Conservation (phyloP, 31 red algal species). For the Endocladia muricata region DNA sequence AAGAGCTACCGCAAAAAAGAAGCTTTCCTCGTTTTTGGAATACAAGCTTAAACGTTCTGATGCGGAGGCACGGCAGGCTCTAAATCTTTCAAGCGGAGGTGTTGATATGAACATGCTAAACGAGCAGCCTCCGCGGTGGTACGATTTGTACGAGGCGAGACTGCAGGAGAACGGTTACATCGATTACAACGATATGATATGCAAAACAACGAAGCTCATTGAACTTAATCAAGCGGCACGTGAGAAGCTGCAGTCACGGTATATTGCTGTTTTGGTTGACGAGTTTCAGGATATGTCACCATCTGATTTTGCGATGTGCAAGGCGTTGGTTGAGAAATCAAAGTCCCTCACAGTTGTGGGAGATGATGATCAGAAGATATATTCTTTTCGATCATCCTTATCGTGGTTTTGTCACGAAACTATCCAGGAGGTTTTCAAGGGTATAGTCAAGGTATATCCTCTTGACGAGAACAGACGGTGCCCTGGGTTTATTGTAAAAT, state of each 20-base stretch:
- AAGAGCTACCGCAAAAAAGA: not conserved
- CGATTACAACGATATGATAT: conserved; percentile 30
- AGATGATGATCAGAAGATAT: conserved; percentile 44
- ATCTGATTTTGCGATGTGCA: conserved; percentile 21
- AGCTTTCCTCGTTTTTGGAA: not conserved
- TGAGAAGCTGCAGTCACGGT: not conserved
- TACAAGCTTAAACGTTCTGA: not conserved
- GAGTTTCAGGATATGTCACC: conserved; percentile 47
- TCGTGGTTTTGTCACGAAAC: conserved; percentile 38
- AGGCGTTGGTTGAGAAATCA: conserved; percentile 1
- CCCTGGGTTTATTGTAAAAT: conserved; percentile 13
- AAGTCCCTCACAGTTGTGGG: conserved; percentile 31
- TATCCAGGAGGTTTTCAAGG: not conserved
- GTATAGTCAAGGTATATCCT: not conserved
- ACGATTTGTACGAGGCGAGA: not conserved
- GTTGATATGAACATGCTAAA: too few species aligned
- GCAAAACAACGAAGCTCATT: conserved; percentile 8
- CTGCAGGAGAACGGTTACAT: not conserved
- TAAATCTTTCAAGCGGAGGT: not conserved
- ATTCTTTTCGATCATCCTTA: conserved; percentile 24
- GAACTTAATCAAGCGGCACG: not conserved
- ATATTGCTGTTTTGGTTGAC: conserved; percentile 26
- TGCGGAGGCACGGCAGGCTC: not conserved
- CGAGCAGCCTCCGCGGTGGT: not conserved
- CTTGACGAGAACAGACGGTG: conserved; percentile 27